Evolutionary conservation across 129 eudicot genomes (phyloP).

Genomic region (Arctium minus): DNA sequence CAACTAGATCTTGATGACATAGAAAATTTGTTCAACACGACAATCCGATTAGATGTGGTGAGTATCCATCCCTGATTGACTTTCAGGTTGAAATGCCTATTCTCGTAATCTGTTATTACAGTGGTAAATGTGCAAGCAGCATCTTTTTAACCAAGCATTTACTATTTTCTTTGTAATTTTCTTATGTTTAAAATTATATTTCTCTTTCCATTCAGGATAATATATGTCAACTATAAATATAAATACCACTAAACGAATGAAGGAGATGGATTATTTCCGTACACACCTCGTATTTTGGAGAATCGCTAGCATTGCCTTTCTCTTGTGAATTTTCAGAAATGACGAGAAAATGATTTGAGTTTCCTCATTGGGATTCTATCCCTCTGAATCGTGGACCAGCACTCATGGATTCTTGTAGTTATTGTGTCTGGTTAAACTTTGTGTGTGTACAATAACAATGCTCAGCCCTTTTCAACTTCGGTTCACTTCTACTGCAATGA

Average conservation of each 20-base stretch:
- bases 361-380: neutral
- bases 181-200: too few relatives aligned
- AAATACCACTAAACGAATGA: neutral
- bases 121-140: too few relatives aligned
- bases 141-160: too few relatives aligned
- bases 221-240: neutral
- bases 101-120: neutral
- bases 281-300: neutral
- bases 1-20: constrained; percentile 63
- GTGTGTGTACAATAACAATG: neutral
- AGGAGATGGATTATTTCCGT: neutral
- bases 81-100: neutral
- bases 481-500: constrained; percentile 15
- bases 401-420: constrained; percentile 9
- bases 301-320: neutral
- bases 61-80: constrained; percentile 12
- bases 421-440: neutral
- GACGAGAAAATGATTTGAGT: neutral
- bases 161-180: too few relatives aligned
- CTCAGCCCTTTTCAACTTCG: neutral
- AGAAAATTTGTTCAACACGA: constrained; percentile 42
- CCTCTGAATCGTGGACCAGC: neutral
- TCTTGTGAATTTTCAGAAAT: neutral
- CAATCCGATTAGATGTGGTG: constrained; percentile 79
- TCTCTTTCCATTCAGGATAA: too few relatives aligned